Conservation (phyloP, 768 basidiomycete species). For the Boletus rufocinnamomeus region DNA sequence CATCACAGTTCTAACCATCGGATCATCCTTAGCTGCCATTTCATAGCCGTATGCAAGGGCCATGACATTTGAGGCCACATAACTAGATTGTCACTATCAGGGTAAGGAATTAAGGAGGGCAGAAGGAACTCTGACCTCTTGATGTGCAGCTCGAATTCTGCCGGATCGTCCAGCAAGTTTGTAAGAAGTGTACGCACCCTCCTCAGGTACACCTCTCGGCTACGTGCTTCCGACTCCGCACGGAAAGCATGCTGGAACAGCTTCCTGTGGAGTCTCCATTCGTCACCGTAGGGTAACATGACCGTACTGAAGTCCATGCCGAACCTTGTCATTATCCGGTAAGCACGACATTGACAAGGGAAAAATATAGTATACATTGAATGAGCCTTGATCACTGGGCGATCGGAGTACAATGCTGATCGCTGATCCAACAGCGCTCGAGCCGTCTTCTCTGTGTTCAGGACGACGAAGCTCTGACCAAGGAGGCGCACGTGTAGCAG, state of each 20-base stretch:
- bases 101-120: no score
- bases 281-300: slow-evolving; percentile 31
- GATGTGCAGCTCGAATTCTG: slow-evolving; percentile 27
- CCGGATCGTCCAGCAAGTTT: slow-evolving; percentile 25
- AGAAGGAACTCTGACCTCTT: slow-evolving; percentile 14
- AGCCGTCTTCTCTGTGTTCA: slow-evolving; percentile 33
- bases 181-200: slow-evolving; percentile 24
- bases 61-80: slow-evolving; percentile 29
- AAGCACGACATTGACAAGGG: background rate
- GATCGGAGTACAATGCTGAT: slow-evolving; percentile 31
- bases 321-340: slow-evolving; percentile 19
- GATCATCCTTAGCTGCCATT: slow-evolving; percentile 18
- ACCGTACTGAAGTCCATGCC: slow-evolving; percentile 32
- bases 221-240: slow-evolving; percentile 20
- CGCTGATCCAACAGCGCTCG: slow-evolving; percentile 31
- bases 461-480: slow-evolving; percentile 26
- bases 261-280: slow-evolving; percentile 35
- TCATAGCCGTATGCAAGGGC: slow-evolving; percentile 31
- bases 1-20: slow-evolving; percentile 23
- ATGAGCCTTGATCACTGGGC: slow-evolving; percentile 21
- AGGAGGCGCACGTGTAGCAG: slow-evolving; percentile 25
- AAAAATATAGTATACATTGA: slow-evolving; percentile 11
- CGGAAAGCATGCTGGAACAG: slow-evolving; percentile 32
- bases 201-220: slow-evolving; percentile 24
- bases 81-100: slow-evolving; percentile 12